These are phyloP conservation scores for Rhodotorula kratochvilovae DNA, from an alignment of 768 basidiomycete genomes.

Conservation along the genomic window DNA sequence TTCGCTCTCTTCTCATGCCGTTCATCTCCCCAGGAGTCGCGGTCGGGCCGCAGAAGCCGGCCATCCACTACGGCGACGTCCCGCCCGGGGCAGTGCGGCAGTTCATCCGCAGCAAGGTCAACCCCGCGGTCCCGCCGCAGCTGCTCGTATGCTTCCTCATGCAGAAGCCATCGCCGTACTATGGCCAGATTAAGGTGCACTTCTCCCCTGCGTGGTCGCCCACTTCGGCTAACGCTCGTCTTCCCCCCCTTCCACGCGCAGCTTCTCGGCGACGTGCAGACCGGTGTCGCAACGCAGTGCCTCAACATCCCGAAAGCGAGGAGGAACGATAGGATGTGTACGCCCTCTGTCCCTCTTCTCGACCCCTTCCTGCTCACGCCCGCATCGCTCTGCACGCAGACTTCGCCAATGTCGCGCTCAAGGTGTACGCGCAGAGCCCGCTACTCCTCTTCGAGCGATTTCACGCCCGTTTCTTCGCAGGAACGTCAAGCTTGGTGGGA, in stretches of 20 bases:
- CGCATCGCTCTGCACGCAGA: neutral
- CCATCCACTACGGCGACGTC: neutral
- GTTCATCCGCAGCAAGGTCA: conserved; percentile 8
- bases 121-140: neutral
- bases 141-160: conserved; percentile 23
- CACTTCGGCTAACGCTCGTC: too few species aligned
- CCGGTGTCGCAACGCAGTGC: conserved; percentile 14
- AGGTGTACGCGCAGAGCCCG: too few species aligned
- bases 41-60: neutral
- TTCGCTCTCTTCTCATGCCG: too few species aligned
- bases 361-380: neutral
- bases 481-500: conserved; percentile 23
- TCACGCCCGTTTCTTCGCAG: neutral
- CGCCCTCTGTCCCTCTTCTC: neutral
- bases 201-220: neutral
- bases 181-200: conserved; percentile 20
- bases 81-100: neutral
- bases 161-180: conserved; percentile 4
- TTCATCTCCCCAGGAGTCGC: neutral
- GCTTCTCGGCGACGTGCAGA: conserved; percentile 5
- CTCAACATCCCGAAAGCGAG: conserved; percentile 6
- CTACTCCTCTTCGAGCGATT: too few species aligned
- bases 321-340: neutral
- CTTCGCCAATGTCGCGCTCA: too few species aligned
- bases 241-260: too few species aligned